Evolutionary conservation across 805 yeast genomes (phyloP), one percentile per base, ranked within the genome.

Genomic region (Wickerhamiella slavikovae): DNA sequence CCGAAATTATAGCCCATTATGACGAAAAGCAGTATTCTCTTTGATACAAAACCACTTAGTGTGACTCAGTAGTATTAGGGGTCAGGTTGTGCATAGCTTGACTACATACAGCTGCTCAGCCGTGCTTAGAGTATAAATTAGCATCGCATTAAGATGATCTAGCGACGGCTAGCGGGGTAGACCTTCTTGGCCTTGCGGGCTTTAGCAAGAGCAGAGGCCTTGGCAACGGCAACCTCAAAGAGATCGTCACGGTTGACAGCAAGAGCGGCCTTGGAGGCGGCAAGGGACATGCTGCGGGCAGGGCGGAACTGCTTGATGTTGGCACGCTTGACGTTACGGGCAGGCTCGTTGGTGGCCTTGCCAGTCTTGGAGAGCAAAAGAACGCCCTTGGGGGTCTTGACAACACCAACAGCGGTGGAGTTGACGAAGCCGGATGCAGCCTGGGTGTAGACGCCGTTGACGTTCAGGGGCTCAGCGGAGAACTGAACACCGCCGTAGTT

Each of bases 401-500:
- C 39, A 41, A 62, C 55, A 48, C 65, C 65, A 35, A 60, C 38
- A 36, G 69, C 67, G 54, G 58, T 60, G 45, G 51, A 50, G 57
- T 58, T 60, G 42, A 51, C 60, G 44, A 60, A 51, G 45, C 68
- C 66, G 31, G 68, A 56, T 35, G 58, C 50, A 45, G 51, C 42
- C 53, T 51, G 54, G 46, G 60, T 46, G 65, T 64, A 56, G 39
- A 51, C 46, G 42, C 58, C 61, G 33, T 57, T 46, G 39, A 54
- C 50, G 58, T 62, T 62, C 42, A 63, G 51, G 43, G 68, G 67
- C 52, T 64, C 69, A 33, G 53, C 44, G 40, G 68, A 62, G 48
- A 60, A 52, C 36, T 42, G 47, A 34, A 49, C 48, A 36, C 58
- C 62, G 31, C 57, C 58, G 29, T 47, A 44, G 32, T 43, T 39